Evolutionary conservation across 805 yeast species (phyloP).

Genomic region (Ogataea pini): DNA sequence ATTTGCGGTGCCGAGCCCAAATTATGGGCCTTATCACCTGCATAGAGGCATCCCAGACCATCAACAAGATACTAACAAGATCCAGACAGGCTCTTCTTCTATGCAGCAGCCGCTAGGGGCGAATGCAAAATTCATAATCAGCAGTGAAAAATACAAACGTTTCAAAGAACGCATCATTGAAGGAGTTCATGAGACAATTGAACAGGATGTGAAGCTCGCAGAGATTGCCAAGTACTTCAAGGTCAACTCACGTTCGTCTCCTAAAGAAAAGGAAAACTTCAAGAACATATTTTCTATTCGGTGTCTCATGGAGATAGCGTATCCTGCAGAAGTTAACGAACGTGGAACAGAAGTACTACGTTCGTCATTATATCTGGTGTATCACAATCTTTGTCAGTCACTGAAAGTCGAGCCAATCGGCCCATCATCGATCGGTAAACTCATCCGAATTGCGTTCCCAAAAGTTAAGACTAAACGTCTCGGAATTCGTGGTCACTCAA

Average conservation of each 20-base stretch:
- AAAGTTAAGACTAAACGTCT: slow-evolving; percentile 68
- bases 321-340: slow-evolving; percentile 13
- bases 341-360: slow-evolving; percentile 20
- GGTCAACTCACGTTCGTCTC: slow-evolving; percentile 19
- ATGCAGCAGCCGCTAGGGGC: background rate
- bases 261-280: slow-evolving; percentile 24
- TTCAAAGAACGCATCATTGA: slow-evolving; percentile 19
- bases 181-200: slow-evolving; percentile 22
- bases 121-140: slow-evolving; percentile 17
- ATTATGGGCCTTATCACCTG: background rate
- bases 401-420: slow-evolving; percentile 50
- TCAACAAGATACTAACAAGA: no score
- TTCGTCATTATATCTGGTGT: slow-evolving; percentile 25
- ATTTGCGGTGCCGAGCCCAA: background rate
- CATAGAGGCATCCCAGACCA: background rate
- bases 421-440: slow-evolving; percentile 74
- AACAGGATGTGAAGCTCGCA: slow-evolving; percentile 13
- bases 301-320: slow-evolving; percentile 29
- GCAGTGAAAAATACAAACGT: slow-evolving; percentile 18
- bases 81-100: background rate
- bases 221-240: slow-evolving; percentile 22
- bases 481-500: slow-evolving; percentile 77
- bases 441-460: slow-evolving; percentile 66
- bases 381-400: slow-evolving; percentile 25
- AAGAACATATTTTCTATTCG: slow-evolving; percentile 27